These are phyloP conservation scores for Lactarius trivialis DNA, from an alignment of 768 basidiomycete species.

Conservation along the genomic window DNA sequence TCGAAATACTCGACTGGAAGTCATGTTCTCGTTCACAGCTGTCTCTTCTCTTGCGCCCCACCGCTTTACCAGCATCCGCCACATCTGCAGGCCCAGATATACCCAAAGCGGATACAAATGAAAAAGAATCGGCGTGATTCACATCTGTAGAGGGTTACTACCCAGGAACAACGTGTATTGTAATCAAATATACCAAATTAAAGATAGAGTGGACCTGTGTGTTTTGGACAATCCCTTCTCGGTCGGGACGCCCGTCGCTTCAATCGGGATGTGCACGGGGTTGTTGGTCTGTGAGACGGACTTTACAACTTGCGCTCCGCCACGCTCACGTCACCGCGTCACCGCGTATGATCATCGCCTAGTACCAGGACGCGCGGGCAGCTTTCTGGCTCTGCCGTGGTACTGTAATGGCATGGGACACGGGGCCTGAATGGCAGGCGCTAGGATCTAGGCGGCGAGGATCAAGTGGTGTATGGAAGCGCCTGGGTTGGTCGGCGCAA, in stretches of 20 bases:
- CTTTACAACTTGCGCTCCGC: not conserved
- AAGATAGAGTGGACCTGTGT: not conserved
- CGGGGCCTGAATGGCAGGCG: not conserved
- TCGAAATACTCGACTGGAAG: not conserved
- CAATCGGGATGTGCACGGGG: not conserved
- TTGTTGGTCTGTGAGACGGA: constrained; percentile 2
- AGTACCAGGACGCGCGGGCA: not conserved
- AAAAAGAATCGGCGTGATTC: not conserved
- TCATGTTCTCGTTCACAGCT: constrained; percentile 10
- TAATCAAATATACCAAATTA: constrained; percentile 6
- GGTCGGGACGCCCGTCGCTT: not conserved
- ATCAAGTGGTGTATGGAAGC: constrained; percentile 1
- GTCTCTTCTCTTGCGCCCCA: constrained; percentile 19
- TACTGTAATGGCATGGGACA: not conserved
- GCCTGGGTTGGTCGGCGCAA: not conserved
- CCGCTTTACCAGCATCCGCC: constrained; percentile 5
- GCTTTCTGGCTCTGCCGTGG: not conserved
- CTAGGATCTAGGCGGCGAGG: not conserved
- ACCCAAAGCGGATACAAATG: not conserved
- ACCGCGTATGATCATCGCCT: not conserved
- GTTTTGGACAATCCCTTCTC: not conserved
- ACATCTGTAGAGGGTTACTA: not conserved
- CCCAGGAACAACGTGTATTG: constrained; percentile 3
- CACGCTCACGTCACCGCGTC: not conserved
- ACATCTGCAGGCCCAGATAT: not conserved